These are phyloP conservation scores for Fusarium sp. DNA, from an alignment of 2,329 filamentous ascomycete species.

Conservation along the genomic window DNA sequence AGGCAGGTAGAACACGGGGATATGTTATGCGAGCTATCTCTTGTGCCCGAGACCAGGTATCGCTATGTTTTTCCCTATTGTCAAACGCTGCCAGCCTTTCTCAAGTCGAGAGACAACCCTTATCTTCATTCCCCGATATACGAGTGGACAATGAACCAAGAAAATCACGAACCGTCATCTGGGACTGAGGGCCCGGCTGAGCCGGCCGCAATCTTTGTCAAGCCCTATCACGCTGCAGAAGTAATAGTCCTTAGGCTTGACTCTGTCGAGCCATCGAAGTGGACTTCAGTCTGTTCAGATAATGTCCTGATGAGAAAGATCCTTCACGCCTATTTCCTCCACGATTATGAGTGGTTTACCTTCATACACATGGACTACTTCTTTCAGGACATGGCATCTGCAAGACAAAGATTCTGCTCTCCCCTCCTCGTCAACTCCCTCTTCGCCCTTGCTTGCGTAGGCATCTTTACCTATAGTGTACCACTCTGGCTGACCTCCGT, in stretches of 20 bases:
- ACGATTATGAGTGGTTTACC: constrained; percentile 29
- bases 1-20: constrained; percentile 26
- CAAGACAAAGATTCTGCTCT: constrained; percentile 22
- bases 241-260: constrained; percentile 52
- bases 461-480: background rate
- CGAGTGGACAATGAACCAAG: background rate
- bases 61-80: background rate
- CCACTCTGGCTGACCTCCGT: background rate
- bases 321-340: constrained; percentile 26
- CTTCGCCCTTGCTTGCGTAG: constrained; percentile 16
- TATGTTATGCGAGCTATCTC: constrained; percentile 14
- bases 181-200: background rate
- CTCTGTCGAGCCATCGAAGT: constrained; percentile 24
- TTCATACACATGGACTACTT: too few relatives aligned
- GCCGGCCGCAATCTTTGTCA: background rate
- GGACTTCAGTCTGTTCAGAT: constrained; percentile 31
- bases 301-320: constrained; percentile 32
- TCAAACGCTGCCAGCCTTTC: background rate
- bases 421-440: constrained; percentile 30
- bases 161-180: background rate
- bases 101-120: constrained; percentile 39
- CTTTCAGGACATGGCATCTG: constrained; percentile 29
- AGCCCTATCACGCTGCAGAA: constrained; percentile 6
- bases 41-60: background rate
- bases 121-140: constrained; percentile 36